Base-by-base conservation (phyloP, 129 eudicot species). In the Cynara cardunculus region DNA sequence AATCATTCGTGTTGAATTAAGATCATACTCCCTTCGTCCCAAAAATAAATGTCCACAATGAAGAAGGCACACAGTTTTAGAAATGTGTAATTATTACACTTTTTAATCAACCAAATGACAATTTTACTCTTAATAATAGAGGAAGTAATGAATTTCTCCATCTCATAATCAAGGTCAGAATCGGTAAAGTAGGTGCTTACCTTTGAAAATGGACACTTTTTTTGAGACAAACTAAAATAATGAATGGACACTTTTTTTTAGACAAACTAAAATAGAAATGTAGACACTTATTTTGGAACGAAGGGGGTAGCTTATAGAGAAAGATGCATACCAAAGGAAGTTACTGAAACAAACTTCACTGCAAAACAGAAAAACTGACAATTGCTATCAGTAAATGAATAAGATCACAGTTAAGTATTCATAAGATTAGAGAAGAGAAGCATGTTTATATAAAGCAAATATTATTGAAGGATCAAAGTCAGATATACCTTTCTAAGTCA, bases 341-440 rank as follows among this genome's bases (percentile, higher is more conserved):
- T 92, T 93, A 35, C 84, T 87, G 82, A 92, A 95, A 70, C 78
- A 80, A 88, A 90, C 97, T 87, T 95, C 89, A 74, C 99, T 95
- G 87, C 81, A 77, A 80, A 61, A 85, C 78, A 80, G 64, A 69
- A 80, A 61, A 70, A 61, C 37, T 56, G 6, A 26, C 25, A 39
- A 44, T 24, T 30, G n/a, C 28, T 61, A 76, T 61, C 14, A 71
- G 71, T 44, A 71, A 14, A 37, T 2, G 34, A 37, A 80, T 30
- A 73, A 74, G 74, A 78, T 53, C 30, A 69, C 46, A 9, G 46
- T 70, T 69, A 35, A 22, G 1, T 19, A 56, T 22, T 37, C 32
- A 27, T 30, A 14, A 53, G 18, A 16, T 78, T 22, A 18, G 75
- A 31, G 64, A 37, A 37, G 32, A 79, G 62, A 19, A 10, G 19